Conservation (phyloP, 352 stramenopile genomes). For the Phytopythium montanum region DNA sequence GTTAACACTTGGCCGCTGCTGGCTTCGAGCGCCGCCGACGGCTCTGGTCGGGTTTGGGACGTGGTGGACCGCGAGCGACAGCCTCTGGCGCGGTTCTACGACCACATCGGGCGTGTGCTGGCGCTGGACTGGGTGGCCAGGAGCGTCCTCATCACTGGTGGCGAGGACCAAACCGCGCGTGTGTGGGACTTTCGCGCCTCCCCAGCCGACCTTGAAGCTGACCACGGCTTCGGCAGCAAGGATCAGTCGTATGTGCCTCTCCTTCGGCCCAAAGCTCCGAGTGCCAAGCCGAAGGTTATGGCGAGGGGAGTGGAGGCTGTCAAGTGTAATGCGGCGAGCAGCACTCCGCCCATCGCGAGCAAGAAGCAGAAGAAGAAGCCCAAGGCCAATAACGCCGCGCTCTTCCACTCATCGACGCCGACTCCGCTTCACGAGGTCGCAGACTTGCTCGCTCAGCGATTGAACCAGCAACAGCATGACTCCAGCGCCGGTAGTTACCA, state of each 20-base stretch:
- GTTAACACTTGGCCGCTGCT: conserved; percentile 17
- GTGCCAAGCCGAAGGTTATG: not conserved
- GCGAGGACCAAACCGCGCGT: conserved; percentile 67
- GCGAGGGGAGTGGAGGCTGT: not conserved
- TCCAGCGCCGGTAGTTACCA: not conserved
- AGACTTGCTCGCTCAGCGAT: not conserved
- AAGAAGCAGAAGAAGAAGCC: conserved; percentile 12
- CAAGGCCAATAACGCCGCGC: conserved; percentile 19
- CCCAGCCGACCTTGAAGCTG: not conserved
- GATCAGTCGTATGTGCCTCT: not conserved
- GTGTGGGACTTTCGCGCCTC: conserved; percentile 43
- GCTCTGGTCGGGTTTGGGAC: conserved; percentile 57
- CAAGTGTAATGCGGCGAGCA: not conserved
- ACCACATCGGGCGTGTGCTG: conserved; percentile 53
- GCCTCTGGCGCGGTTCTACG: conserved; percentile 25
- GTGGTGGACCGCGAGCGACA: conserved; percentile 10
- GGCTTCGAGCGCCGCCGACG: conserved; percentile 51
- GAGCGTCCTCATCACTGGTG: conserved; percentile 42
- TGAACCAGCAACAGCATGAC: not conserved
- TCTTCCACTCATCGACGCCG: conserved; percentile 21
- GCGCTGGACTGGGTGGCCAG: conserved; percentile 50
- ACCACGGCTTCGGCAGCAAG: not conserved
- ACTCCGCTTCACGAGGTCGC: conserved; percentile 16
- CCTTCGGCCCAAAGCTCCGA: not conserved
- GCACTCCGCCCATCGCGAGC: too few species aligned